Base-by-base conservation (phyloP, 148 eudicot species). In the Fagopyrum homotropicum region DNA sequence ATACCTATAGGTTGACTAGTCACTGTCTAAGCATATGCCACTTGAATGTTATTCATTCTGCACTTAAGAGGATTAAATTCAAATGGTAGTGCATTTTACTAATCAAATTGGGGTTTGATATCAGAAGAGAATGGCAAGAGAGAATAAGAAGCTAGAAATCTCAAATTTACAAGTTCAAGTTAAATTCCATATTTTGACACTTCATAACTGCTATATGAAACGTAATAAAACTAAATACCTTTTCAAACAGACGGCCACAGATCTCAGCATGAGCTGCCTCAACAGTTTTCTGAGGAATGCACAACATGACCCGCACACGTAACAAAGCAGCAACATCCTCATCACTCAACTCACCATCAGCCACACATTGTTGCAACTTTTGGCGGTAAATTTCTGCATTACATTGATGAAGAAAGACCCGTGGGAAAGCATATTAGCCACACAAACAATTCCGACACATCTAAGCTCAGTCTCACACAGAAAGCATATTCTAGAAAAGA, bases 181-280 rank as follows among this genome's bases (percentile, higher is more conserved):
- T 11, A 11, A 16, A 61, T 61, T 22, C 16, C 40, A 61, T 9
- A 29, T 3, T 61, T 11, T 30, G 69, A 30, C n/a, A 61, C 30
- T 30, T 61, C 69, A 61, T 61, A 61, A 61, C 16, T 11, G 16
- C 44, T 10, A 30, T 29, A 4, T 35, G 0, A 29, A 63, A 30
- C 7, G 16, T 5, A 35, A 66, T 14, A 46, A 40, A 66, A 15
- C 71, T 66, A 66, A 43, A 17, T 77, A 89, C 99, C 96, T 95
- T 95, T 76, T 89, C 97, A 86, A 95, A 95, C 72, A 88, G 77
- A 80, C 84, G 81, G 74, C 99, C 99, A 69, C 97, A 95, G 54
- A 90, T 83, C 73, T 90, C 96, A 66, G 89, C 91, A 85, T 95
- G 97, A 77, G 88, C 85, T 78, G 88, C 86, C 83, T 95, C 99